Evolutionary conservation across 1,284 basidiomycete genomes (phyloP), one percentile per base, ranked within the genome.

Genomic region (Rhizopogon hawkerae): DNA sequence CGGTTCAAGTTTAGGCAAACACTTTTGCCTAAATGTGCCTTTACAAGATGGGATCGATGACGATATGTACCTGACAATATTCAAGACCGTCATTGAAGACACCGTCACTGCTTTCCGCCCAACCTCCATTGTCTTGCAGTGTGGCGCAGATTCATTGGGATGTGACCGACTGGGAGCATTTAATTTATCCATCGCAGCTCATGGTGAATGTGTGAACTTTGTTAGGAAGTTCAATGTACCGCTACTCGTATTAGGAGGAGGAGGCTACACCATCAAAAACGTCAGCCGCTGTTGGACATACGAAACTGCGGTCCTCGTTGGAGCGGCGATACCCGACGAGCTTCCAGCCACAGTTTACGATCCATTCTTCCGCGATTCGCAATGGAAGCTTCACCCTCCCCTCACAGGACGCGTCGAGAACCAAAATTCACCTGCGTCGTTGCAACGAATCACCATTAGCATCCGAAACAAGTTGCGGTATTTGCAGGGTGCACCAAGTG

Each of bases 241-340:
- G 0, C 71, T 98, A 4, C 75, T 98, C 13, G 88, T 96, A 5
- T 68, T 98, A 1, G 95, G 95, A 14, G 95, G 95, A 1, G 95
- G 95, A 1, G 95, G 95, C 0, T 98, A 98, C 65, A 94, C 89
- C 1, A 89, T 93, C 60, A 90, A 91, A 63, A 96, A 95, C 59
- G 95, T 98, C 49, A 90, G 90, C 38, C 81, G 95, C n/a, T 98
- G 95, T 64, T 98, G 95, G 95, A 88, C 95, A 8, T 97, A 98
- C 72, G 95, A 98, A 68, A 98, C 96, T 0, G 85, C 91, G 4
- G 88, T 98, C 0, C 78, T 94, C n/a, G 84, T 94, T 23, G 89
- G 92, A 13, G 82, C 86, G 0, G 71, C 78, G 13, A 79, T 98
- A 10, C 85, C 92, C 0, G 87, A 95, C 66, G 83, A 87, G 50